phyloP scores from a whole-genome alignment of 495 filamentous ascomycete species.

The Chaetomium tenue region DNA sequence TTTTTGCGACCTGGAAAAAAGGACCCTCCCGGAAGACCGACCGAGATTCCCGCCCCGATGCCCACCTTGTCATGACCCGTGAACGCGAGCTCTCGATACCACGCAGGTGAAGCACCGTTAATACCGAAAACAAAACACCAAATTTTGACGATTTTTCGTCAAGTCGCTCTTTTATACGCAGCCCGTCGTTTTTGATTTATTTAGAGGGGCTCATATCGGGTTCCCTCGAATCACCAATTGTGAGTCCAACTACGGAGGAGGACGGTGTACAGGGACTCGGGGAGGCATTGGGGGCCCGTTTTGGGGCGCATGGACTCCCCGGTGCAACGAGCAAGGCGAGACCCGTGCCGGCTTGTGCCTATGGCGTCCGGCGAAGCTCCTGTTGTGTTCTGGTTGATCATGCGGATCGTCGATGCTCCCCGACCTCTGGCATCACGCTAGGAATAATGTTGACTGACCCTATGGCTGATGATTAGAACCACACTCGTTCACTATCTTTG shows the following conservation, averaged over 20 bases:
- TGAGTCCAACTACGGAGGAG: constrained; percentile 22
- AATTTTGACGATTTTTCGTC: constrained; percentile 42
- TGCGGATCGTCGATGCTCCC: constrained; percentile 40
- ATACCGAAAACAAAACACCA: constrained; percentile 2
- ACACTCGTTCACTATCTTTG: constrained; percentile 58
- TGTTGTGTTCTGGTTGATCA: constrained; percentile 27
- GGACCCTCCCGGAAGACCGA: constrained; percentile 26
- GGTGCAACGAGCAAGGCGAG: constrained; percentile 14
- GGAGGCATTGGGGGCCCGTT: constrained; percentile 6
- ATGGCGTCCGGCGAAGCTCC: background rate
- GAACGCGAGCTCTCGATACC: constrained; percentile 30
- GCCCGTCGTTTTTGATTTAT: constrained; percentile 23
- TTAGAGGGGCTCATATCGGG: constrained; percentile 9
- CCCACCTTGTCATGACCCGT: constrained; percentile 38
- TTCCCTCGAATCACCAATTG: constrained; percentile 26
- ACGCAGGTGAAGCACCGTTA: constrained; percentile 30
- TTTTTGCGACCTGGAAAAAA: constrained; percentile 22
- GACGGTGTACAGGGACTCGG: background rate
- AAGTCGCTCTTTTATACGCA: constrained; percentile 46
- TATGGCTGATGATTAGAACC: constrained; percentile 35
- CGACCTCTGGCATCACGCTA: constrained; percentile 9
- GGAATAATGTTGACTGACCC: constrained; percentile 28
- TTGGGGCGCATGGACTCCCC: constrained; percentile 1
- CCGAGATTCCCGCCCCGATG: constrained; percentile 29
- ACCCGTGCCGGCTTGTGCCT: constrained; percentile 1